phyloP scores from a whole-genome alignment of 257 asterid genomes.

The Przewalskia tangutica region DNA sequence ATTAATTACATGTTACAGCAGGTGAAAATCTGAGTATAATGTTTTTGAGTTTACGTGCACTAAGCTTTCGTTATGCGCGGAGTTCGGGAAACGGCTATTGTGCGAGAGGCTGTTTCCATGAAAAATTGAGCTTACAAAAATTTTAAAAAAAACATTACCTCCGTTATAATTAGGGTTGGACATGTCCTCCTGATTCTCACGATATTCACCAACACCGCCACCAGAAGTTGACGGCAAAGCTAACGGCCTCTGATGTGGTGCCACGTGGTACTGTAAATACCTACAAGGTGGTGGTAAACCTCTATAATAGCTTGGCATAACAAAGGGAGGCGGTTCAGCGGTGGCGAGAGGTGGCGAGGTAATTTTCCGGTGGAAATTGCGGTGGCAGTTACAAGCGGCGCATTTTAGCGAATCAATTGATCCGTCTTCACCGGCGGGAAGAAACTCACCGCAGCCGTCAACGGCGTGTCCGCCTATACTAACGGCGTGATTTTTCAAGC shows the following conservation, averaged over 20 bases:
- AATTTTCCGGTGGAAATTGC: conserved; percentile 75
- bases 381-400: conserved; percentile 81
- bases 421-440: conserved; percentile 65
- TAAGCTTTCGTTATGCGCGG: too few relatives aligned
- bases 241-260: conserved; percentile 19
- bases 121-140: too few relatives aligned
- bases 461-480: conserved; percentile 64
- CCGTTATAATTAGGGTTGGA: conserved; percentile 2
- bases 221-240: conserved; percentile 26
- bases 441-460: conserved; percentile 82
- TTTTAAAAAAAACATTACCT: not conserved
- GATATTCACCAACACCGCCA: not conserved
- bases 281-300: conserved; percentile 13
- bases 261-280: conserved; percentile 22
- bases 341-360: too few relatives aligned
- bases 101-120: too few relatives aligned
- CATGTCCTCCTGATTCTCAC: conserved; percentile 12
- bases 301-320: not conserved
- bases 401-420: conserved; percentile 53
- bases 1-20: too few relatives aligned
- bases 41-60: too few relatives aligned
- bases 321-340: not conserved
- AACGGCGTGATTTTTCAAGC: conserved; percentile 67
- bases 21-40: too few relatives aligned
- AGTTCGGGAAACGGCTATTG: too few relatives aligned